Percentiles rank a stretch among this genome's conserved stretches.
phyloP scores from a whole-genome alignment of 2,329 filamentous ascomycete species.

The Paecilomyces variotii region DNA sequence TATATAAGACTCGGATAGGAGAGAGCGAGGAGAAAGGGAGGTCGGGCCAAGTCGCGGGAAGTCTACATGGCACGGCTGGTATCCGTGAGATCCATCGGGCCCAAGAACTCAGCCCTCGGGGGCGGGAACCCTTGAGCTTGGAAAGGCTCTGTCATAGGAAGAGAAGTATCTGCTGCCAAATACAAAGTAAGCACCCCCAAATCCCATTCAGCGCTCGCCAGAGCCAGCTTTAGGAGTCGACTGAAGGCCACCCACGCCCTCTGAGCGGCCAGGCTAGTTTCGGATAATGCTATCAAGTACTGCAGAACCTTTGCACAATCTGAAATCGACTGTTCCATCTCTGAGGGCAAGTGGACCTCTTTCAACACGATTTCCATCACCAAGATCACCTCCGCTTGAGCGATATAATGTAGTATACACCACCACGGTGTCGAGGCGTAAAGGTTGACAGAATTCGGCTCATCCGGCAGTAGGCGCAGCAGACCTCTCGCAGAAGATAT shows the following conservation, averaged over 20 bases:
- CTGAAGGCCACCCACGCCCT: neutral
- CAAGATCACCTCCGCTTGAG: conserved; percentile 30
- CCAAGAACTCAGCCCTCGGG: neutral
- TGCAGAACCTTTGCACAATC: neutral
- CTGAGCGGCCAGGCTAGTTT: neutral
- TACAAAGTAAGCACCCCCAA: neutral
- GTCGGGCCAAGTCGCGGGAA: neutral
- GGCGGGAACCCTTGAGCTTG: neutral
- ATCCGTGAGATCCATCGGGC: neutral
- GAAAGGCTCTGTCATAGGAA: neutral
- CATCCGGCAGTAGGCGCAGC: conserved; percentile 23
- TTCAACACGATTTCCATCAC: conserved; percentile 28
- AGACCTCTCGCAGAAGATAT: conserved; percentile 26
- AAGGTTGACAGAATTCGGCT: conserved; percentile 14
- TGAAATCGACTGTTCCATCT: conserved; percentile 8
- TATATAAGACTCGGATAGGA: neutral
- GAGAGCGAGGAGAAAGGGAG: neutral
- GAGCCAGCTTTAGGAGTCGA: neutral
- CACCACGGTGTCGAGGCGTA: conserved; percentile 33
- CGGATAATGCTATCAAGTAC: neutral
- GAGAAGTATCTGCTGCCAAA: neutral
- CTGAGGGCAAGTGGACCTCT: conserved; percentile 14
- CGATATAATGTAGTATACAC: conserved; percentile 31
- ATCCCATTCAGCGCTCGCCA: neutral
- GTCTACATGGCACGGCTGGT: neutral